Evolutionary conservation across 176 grass and related monocot genomes (phyloP).

Genomic region (Cymbopogon citratus): DNA sequence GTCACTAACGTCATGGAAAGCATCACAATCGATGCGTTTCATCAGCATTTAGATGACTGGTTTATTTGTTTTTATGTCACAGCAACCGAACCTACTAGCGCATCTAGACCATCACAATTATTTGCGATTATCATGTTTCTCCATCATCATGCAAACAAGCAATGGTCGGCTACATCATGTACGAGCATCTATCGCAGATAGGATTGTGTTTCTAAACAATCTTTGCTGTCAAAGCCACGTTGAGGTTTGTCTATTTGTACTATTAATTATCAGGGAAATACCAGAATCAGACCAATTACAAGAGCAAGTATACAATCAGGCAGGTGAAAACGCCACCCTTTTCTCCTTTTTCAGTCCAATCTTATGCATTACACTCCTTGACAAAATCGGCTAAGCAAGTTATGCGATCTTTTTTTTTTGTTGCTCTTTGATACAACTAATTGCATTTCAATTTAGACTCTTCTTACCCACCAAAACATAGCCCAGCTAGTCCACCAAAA

Average conservation of each 20-base stretch:
- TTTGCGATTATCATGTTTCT: background rate
- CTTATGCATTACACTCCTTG: background rate
- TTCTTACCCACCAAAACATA: slow-evolving; percentile 9
- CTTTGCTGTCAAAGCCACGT: no score
- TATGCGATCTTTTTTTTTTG: background rate
- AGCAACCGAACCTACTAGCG: slow-evolving; percentile 26
- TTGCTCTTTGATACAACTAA: background rate
- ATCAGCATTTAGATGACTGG: slow-evolving; percentile 1
- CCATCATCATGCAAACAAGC: background rate
- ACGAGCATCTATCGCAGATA: no score
- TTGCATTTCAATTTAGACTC: background rate
- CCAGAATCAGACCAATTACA: no score
- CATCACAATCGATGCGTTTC: slow-evolving; percentile 3
- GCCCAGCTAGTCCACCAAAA: background rate
- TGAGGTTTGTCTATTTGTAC: no score
- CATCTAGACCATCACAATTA: background rate
- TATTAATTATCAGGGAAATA: no score
- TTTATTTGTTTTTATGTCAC: slow-evolving; percentile 33
- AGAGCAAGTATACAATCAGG: background rate
- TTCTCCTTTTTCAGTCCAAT: background rate
- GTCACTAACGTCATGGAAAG: slow-evolving; percentile 15
- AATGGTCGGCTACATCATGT: background rate
- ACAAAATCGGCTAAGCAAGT: background rate
- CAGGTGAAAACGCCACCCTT: background rate
- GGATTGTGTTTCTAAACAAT: no score